Evolutionary conservation across 2,329 filamentous ascomycete species (phyloP), one percentile per base, ranked within the genome.

Genomic region (Cryphonectria japonica): DNA sequence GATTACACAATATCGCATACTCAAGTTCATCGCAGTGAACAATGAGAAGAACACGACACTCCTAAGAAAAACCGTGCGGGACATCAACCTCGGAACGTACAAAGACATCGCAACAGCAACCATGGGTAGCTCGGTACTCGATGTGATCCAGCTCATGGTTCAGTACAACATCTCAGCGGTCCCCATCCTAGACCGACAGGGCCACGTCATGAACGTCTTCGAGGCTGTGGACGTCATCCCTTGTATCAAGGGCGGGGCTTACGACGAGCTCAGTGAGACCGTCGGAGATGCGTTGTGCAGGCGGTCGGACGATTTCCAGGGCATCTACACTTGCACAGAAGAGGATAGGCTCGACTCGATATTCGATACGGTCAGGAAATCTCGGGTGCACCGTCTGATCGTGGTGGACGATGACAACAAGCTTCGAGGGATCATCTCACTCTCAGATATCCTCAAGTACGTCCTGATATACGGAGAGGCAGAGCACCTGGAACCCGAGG

Each of bases 1-100:
- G 73, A 93, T 99, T 71, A 99, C 96, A 0, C 96, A 99, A 81
- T 99, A 99, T 82, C 92, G 97, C 71, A 98, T 99, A 76, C 88
- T 99, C 74, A 99, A 99, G 80, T 99, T 99, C 80, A 97, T 99
- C 73, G 95, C 96, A 14, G 95, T 99, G 81, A 99, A 99, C 81
- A 89, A 88, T 76, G 89, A 91, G 77, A 90, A 91, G 76, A 93
- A 97, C 79, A 98, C 95, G 5, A 92, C 97, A 76, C 88, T 94
- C 78, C 84, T 99, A 73, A 93, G 93, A 79, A 98, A 97, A 83
- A 91, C 94, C 13, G 86, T 99, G 70, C 89, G 89, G 72, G 94
- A 98, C 73, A 88, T 98, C 69, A 89, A 90, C 37, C 86, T 99
- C 11, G 97, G 96, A 67, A 95, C 94, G 1, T 98, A 97, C 80